Base-by-base conservation (phyloP, 345 rosid species). In the Linum lewisii region DNA sequence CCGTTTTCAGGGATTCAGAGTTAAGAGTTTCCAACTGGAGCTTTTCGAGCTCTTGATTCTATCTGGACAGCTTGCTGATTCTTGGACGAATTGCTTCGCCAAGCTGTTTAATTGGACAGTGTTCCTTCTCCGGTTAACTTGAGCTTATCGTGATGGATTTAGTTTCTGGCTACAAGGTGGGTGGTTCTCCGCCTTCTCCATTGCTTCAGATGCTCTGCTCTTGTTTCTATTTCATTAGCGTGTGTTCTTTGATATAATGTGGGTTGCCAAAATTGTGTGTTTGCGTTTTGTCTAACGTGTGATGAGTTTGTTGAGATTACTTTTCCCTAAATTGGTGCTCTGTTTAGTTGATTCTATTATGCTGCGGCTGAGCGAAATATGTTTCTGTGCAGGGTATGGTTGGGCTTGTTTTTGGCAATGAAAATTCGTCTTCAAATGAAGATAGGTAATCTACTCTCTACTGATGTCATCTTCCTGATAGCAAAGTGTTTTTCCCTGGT, bases 371-470 rank as follows among this genome's bases (percentile, higher is more conserved):
- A 42, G 47, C 47, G 47, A 11, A 16, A 11, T 57, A 14, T 23
- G 38, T 66, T 69, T 22, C 60, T 70, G 25, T 73, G 51, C 84
- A 93, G 99, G 97, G 97, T 32, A 85, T 93, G 68, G 97, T 93
- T 37, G 97, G 95, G 67, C 81, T 83, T 51, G 94, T 93, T 69
- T 89, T 93, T 53, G 95, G 99, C 23, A 82, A 82, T 59, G 99
- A 87, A 70, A 83, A 82, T 72, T 82, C 86, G 7, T 75, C 78
- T 66, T 83, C 95, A 7, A 77, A 66, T 65, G 97, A 82, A 65
- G 97, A 89, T 59, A 81, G 95, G 99, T 88, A 69, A 51, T 13
- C 21, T 66, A 36, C 29, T 66, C 15, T 60, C 54, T 22, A 42
- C 54, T 62, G 42, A 15, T 2, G 14, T 0, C 19, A 49, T 44